Percentiles rank a stretch among this genome's conserved stretches.
Evolutionary conservation across 345 rosid species (phyloP).

Genomic region (Salix exigua): DNA sequence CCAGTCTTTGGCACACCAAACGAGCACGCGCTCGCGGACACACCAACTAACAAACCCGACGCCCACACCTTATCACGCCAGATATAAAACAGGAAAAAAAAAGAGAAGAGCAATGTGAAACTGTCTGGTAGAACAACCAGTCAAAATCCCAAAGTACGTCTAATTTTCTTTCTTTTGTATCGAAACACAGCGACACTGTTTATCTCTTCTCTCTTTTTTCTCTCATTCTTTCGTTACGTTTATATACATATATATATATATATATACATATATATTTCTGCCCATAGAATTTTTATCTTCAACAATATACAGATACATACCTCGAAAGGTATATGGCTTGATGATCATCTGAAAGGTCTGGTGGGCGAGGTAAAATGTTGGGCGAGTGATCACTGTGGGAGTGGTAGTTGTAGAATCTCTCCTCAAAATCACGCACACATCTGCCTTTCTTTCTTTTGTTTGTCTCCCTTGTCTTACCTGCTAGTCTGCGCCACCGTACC

Average conservation of each 20-base stretch:
- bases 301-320: no score
- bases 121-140: conserved; percentile 93
- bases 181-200: not conserved
- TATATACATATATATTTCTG: not conserved
- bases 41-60: not conserved
- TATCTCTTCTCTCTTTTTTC: not conserved
- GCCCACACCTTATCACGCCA: not conserved
- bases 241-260: not conserved
- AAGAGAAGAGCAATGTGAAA: conserved; percentile 1
- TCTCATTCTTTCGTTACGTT: not conserved
- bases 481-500: conserved; percentile 16
- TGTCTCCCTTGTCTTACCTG: conserved; percentile 18
- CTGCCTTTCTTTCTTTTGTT: conserved; percentile 18
- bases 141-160: conserved; percentile 32
- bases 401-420: not conserved
- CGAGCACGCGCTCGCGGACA: not conserved
- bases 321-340: not conserved
- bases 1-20: conserved; percentile 24
- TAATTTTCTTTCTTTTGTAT: not conserved
- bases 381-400: not conserved
- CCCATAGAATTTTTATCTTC: not conserved
- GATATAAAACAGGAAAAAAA: no score
- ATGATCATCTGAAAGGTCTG: not conserved
- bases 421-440: conserved; percentile 44
- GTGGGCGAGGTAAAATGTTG: not conserved